Evolutionary conservation across 331 rosid genomes (phyloP).

Genomic region (Acacia concinna): DNA sequence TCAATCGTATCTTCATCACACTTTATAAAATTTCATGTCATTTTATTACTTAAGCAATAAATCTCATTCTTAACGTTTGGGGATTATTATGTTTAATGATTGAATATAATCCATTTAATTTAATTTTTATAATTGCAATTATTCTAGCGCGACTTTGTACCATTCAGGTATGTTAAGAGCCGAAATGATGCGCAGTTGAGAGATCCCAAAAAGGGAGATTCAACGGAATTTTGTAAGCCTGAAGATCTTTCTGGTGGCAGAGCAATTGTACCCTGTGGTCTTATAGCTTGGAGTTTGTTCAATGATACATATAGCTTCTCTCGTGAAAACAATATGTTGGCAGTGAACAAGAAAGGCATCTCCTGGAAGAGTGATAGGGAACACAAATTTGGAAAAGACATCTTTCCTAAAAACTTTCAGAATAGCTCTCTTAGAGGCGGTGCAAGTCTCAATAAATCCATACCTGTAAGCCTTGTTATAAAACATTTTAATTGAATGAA

Average conservation of each 20-base stretch:
- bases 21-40: background rate
- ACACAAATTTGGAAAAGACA: slow-evolving; percentile 84
- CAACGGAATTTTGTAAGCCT: slow-evolving; percentile 56
- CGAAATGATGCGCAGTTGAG: slow-evolving; percentile 84
- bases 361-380: slow-evolving; percentile 96
- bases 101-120: background rate
- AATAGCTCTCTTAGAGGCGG: slow-evolving; percentile 70
- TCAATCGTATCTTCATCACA: background rate
- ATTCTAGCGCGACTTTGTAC: slow-evolving; percentile 22
- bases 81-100: background rate
- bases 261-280: slow-evolving; percentile 91
- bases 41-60: background rate
- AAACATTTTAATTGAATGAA: slow-evolving; percentile 20
- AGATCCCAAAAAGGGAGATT: background rate
- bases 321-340: slow-evolving; percentile 31
- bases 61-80: slow-evolving; percentile 16
- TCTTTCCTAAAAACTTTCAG: slow-evolving; percentile 84
- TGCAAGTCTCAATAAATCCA: slow-evolving; percentile 25
- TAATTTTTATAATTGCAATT: no score
- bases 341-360: slow-evolving; percentile 71
- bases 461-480: slow-evolving; percentile 61
- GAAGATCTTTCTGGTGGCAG: slow-evolving; percentile 43
- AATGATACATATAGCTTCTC: slow-evolving; percentile 81
- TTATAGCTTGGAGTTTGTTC: slow-evolving; percentile 97
- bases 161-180: slow-evolving; percentile 83